A percentile compares a stretch with the other conserved stretches of the same genome.
Evolutionary conservation across 1,284 basidiomycete species (phyloP).

Genomic region (Phylloboletellus chloephorus): DNA sequence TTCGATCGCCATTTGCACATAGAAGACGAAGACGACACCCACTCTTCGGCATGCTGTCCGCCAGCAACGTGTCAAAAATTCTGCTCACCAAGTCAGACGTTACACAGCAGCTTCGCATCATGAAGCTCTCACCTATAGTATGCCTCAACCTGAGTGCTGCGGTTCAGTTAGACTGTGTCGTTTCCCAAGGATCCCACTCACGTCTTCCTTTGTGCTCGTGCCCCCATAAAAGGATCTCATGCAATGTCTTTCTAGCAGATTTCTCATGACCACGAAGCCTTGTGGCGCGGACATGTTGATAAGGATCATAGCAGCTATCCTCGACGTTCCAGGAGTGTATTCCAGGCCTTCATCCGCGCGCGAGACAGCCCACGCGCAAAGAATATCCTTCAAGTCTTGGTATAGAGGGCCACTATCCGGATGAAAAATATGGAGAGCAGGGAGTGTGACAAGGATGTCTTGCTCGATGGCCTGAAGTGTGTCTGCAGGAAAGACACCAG

Average conservation of each 20-base stretch:
- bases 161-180: conserved; percentile 27
- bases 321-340: conserved; percentile 66
- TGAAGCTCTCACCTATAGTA: conserved; percentile 52
- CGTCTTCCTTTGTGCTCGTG: conserved; percentile 66
- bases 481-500: conserved; percentile 69
- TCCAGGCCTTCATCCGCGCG: conserved; percentile 83
- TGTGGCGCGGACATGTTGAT: conserved; percentile 78
- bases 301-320: conserved; percentile 84
- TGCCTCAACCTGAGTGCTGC: conserved; percentile 61
- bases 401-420: conserved; percentile 77
- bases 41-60: conserved; percentile 95
- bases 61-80: conserved; percentile 88
- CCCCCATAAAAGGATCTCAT: conserved; percentile 83
- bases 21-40: conserved; percentile 20
- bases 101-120: neutral
- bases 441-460: conserved; percentile 80
- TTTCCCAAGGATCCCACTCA: conserved; percentile 39
- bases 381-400: conserved; percentile 79
- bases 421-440: conserved; percentile 83
- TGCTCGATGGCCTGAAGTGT: conserved; percentile 71
- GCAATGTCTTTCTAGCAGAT: conserved; percentile 83
- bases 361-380: conserved; percentile 89
- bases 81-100: conserved; percentile 38
- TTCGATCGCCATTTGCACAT: conserved; percentile 3
- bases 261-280: conserved; percentile 85